Base-by-base conservation (phyloP, 1,284 basidiomycete species). In the Cutaneotrichosporon sp. region DNA sequence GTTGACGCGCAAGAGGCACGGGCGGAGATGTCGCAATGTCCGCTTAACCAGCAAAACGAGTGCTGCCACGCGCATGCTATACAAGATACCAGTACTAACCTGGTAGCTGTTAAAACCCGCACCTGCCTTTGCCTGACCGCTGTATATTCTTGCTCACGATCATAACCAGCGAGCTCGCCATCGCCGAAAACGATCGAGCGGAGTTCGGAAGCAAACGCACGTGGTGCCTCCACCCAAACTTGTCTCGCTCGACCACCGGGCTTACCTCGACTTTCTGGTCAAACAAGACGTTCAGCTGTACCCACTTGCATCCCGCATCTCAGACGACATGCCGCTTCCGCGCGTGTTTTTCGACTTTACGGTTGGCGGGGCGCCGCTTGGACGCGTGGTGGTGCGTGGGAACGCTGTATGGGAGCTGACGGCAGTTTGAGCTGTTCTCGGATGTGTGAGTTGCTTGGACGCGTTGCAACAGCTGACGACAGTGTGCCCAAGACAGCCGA, bases 401-500 rank as follows among this genome's bases (percentile, higher is more conserved):
- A 14, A 43, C 8, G 34, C 45, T 5, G 23, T 17, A 17, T 4
- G 35, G 9, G 40, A 38, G 18, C 60, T 46, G 49, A 61, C 13
- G 64, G 54, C 80, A 91, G 60, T 87, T 91, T 58, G 90, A 94
- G 72, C 78, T 94, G 10, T 91, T 81, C 77, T 80, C 76, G 57
- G 85, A 74, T 64, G 62, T 65, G 71, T 72, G 43, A 52, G 71
- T 63, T 10, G 2, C 17, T 8, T 18, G 18, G 4, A 35, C 35
- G 10, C 20, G 18, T 5, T 26, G 8, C 17, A 2, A 30, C 23
- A 23, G 47, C 56, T 49, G 37, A 50, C 58, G 17, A 23, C 86
- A 78, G 78, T 4, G 84, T 83, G 4, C 91, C 91, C 8, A 86
- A 86, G 74, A 90, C 90, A 5, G 81, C 80, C 51, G 91, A 93